Base-by-base conservation (phyloP, 495 filamentous ascomycete species). In the Penicillium nucicola region DNA sequence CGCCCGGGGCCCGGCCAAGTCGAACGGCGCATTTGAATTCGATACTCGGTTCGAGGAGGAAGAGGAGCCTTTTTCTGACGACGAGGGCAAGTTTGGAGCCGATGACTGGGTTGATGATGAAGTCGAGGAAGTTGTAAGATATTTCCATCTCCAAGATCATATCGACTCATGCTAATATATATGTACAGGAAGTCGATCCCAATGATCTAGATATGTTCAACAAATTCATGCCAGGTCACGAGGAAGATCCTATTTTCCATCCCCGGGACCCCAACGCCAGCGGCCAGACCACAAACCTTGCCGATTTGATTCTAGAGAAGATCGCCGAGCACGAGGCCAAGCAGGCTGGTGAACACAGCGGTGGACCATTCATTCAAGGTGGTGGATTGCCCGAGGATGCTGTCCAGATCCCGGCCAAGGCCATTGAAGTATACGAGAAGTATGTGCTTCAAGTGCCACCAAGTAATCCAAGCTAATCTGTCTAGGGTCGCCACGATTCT, bases 371-470 rank as follows among this genome's bases (percentile, higher is more conserved):
- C 51, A 61, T 75, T 22, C 72, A 79, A 42, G 78, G 75, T 33
- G 76, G 70, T 47, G 75, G 77, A 30, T 47, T 66, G n/a, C 72
- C 81, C 13, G 86, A 92, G 39, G 89, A 92, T 57, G 86, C 88
- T n/a, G 83, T 87, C 37, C 84, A 92, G 64, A 76, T 99, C 47
- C 90, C 90, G 2, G 85, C 87, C 4, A 97, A 96, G 68, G 88
- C 95, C 9, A 78, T 96, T 9, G 92, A 97, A 71, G 92, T 95
- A 32, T 97, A 91, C 61, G 84, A 86, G 48, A 95, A 96, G 87
- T 89, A 78, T 55, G 81, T 69, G 15, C 43, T 33, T 4, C 42
- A 11, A 1, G 7, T 28, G 6, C 25, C 25, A 28, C 7, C 4
- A 28, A 9, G 42, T 12, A 3, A 10, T 42, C 23, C 14, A 14